Conservation (phyloP, 129 eudicot species). For the Calendula officinalis region DNA sequence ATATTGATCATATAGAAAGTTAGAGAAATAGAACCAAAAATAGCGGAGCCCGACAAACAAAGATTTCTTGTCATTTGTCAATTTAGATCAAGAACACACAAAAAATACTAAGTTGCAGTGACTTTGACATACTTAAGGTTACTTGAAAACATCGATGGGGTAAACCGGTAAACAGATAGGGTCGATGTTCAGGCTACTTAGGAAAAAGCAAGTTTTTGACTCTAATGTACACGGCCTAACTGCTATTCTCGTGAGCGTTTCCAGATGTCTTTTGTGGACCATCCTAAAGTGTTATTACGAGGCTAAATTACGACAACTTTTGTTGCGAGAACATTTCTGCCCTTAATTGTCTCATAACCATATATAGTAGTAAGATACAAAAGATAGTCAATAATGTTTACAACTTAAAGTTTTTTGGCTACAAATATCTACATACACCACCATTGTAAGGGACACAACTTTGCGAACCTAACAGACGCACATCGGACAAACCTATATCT, state of each 20-base stretch:
- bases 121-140: too few relatives aligned
- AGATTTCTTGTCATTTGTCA: too few relatives aligned
- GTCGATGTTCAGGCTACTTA: too few relatives aligned
- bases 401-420: neutral
- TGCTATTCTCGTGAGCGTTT: neutral
- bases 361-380: neutral
- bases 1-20: too few relatives aligned
- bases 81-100: too few relatives aligned
- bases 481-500: too few relatives aligned
- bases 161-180: too few relatives aligned
- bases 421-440: constrained; percentile 9
- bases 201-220: too few relatives aligned
- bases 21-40: too few relatives aligned
- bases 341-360: neutral
- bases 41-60: too few relatives aligned
- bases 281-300: neutral
- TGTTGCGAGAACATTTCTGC: neutral
- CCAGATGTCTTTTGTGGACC: neutral
- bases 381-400: neutral
- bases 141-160: too few relatives aligned
- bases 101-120: too few relatives aligned
- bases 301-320: neutral
- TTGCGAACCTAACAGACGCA: neutral
- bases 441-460: neutral
- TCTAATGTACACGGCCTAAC: neutral